Base-by-base conservation (phyloP, 2,329 filamentous ascomycete species). In the Sclerotiophoma versabilis region DNA sequence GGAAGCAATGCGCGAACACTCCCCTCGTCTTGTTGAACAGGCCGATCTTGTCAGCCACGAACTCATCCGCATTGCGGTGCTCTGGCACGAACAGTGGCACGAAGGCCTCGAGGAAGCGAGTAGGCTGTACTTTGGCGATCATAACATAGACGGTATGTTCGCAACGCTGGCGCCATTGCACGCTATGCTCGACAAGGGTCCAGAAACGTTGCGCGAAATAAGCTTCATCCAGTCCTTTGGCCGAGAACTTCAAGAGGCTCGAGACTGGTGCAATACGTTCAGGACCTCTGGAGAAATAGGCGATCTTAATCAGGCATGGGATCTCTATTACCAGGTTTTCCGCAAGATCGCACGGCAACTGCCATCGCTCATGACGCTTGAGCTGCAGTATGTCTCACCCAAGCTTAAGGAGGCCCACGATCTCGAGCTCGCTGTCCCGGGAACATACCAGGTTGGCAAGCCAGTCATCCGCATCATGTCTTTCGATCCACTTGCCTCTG, bases 1-100 rank as follows among this genome's bases (percentile, higher is more conserved):
- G 93, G 93, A 98, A 59, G 96, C 89, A 70, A 96, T 99, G 92
- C 89, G 93, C 32, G 90, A 93, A 64, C 96, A 99, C 73, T 98
- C 93, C 71, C 88, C 92, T 17, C 89, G 87, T 65, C 84, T 99
- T 29, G 95, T 99, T 8, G 91, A 97, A 62, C 95, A 99, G 76
- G 95, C 95, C 29, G 93, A 96, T 71, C 83, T 93, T 39, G 93
- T 99, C 63, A 98, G 93, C 73, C 90, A 95, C 69, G 96, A 99
- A 74, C 85, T 99, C 50, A 98, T 99, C 70, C 88, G 95, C 45
- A 96, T 99, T 54, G 95, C 95, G 14, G 93, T 99, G 2, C 77
- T 99, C 20, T 99, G 96, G 96, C 95, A 99, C 71, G 95, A 99
- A 70, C 90, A 96, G 62, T 99, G 95, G 95, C 95, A 99, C 64